Base-by-base conservation (phyloP, 2,329 filamentous ascomycete genomes). In the Aspergillus fructus region DNA sequence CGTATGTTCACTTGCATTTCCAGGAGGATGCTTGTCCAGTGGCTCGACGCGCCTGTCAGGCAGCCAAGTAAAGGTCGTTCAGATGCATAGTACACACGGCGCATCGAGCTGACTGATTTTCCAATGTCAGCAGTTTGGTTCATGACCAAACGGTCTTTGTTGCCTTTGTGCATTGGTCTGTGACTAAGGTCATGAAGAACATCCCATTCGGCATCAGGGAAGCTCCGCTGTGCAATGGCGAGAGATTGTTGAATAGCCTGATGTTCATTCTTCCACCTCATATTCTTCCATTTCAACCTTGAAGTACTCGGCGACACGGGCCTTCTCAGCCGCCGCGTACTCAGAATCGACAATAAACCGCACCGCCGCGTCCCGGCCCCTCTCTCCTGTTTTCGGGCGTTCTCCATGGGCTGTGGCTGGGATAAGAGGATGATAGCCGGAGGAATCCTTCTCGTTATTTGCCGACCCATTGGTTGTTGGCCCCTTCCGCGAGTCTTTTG, bases 271-370 rank as follows among this genome's bases (percentile, higher is more conserved):
- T 19, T 76, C 73, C n/a, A 72, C 72, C 58, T 76, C 73, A 59
- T 74, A 76, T 56, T 90, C 87, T 63, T 96, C 91, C 23, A 92
- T 85, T 68, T 96, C 91, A 42, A 90, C 79, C 68, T 83, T 85
- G 69, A 89, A 91, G 71, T 88, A 92, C 49, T 83, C 80, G 4
- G 82, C 81, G 2, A 93, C 88, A 12, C 83, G 80, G 12, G 82
- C 81, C 65, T 85, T 84, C 75, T 99, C 94, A 15, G 81, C 80
- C 47, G 83, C 82, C 2, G 92, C 92, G 49, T 88, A 84, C 54
- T 89, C 87, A 0, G 88, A 85, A 62, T 96, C 90, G 49, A 97
- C 87, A 74, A 97, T 91, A 72, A 96, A 97, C 6, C 94, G 85
- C 63, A 96, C 86, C 0, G 93, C 96, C 6, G 89, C 89, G 21